Conservation (phyloP, 495 filamentous ascomycete genomes). For the Penicillium desertorum region DNA sequence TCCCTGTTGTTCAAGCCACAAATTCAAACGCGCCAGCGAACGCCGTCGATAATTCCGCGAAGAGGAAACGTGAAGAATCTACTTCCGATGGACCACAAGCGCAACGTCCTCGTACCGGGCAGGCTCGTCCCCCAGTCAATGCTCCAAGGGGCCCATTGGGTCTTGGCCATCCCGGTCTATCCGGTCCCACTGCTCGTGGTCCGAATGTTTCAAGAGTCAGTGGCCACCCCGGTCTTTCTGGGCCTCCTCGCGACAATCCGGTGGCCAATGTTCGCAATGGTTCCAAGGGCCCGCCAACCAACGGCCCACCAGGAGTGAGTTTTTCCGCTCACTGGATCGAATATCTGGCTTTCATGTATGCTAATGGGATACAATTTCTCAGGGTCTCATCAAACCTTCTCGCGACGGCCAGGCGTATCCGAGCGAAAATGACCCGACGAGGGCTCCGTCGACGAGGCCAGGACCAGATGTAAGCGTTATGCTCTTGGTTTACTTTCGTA, state of each 20-base stretch:
- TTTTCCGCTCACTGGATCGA: conserved; percentile 1
- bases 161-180: conserved; percentile 5
- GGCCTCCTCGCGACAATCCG: background rate
- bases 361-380: background rate
- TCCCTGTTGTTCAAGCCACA: conserved; percentile 46
- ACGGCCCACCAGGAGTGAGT: conserved; percentile 34
- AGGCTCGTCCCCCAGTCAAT: conserved; percentile 20
- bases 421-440: conserved; percentile 14
- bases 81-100: conserved; percentile 29
- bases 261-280: conserved; percentile 15
- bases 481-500: background rate
- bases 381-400: conserved; percentile 44
- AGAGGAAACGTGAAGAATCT: conserved; percentile 46
- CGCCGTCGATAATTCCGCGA: conserved; percentile 25
- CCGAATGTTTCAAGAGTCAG: background rate
- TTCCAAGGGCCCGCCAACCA: conserved; percentile 11
- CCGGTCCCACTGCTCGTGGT: conserved; percentile 1
- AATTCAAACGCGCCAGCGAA: conserved; percentile 15
- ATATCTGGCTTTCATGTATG: conserved; percentile 6
- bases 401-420: conserved; percentile 39
- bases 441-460: conserved; percentile 16
- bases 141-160: conserved; percentile 21
- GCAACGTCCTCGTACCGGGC: conserved; percentile 29
- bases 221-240: conserved; percentile 7
- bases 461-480: conserved; percentile 27